Evolutionary conservation across 192 early-diverging fungal genomes (phyloP).

Genomic region (Geranomyces michiganensis): DNA sequence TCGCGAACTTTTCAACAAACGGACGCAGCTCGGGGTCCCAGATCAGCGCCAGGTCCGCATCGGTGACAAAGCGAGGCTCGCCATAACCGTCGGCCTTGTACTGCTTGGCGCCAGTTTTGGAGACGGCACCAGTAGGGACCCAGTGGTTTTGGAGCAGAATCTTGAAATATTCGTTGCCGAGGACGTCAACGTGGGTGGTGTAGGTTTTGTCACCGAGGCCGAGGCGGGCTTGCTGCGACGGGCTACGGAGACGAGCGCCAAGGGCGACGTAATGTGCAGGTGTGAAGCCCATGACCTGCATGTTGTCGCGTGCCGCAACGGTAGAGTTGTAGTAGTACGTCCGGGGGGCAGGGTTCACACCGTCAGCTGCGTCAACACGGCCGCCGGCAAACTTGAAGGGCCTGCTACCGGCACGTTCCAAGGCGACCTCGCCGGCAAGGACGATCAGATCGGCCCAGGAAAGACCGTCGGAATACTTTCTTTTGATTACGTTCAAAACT

Average conservation of each 20-base stretch:
- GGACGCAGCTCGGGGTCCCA: conserved; percentile 1
- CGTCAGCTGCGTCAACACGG: conserved; percentile 28
- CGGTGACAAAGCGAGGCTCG: not conserved
- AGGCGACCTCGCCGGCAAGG: conserved; percentile 39
- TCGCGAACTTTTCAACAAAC: conserved; percentile 6
- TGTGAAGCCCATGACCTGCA: conserved; percentile 29
- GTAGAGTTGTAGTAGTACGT: conserved; percentile 19
- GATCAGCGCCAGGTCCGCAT: conserved; percentile 2
- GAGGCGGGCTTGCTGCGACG: conserved; percentile 24
- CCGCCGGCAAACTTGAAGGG: conserved; percentile 33
- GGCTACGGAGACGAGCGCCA: conserved; percentile 31
- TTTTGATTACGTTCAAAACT: conserved; percentile 74
- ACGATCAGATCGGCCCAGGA: conserved; percentile 68
- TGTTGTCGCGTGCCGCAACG: conserved; percentile 13
- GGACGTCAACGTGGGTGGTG: conserved; percentile 9
- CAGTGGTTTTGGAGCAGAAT: conserved; percentile 35
- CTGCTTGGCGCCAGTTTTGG: conserved; percentile 17
- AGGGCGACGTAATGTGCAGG: conserved; percentile 37
- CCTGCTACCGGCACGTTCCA: conserved; percentile 36
- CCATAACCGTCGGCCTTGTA: not conserved
- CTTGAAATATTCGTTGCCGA: conserved; percentile 42
- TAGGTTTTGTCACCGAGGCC: conserved; percentile 21
- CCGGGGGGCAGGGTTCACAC: conserved; percentile 27
- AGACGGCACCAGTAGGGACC: conserved; percentile 7
- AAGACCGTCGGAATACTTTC: conserved; percentile 73